phyloP scores from a whole-genome alignment of 1,284 basidiomycete genomes.

The Cryptococcus sp. region DNA sequence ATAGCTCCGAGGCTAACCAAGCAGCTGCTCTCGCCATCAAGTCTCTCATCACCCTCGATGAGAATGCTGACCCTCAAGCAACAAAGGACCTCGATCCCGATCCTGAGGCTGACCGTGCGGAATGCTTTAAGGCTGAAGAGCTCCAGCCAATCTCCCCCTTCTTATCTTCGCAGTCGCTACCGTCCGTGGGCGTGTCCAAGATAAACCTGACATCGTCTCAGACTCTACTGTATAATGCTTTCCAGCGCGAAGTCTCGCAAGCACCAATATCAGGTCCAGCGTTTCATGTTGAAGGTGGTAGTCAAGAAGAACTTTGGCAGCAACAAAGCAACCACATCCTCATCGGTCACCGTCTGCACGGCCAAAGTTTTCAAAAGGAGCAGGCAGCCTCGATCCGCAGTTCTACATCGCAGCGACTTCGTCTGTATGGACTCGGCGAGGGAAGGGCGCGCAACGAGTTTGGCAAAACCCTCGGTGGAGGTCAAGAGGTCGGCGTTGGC shows the following conservation, averaged over 20 bases:
- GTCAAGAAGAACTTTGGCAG: background rate
- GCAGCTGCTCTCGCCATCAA: conserved; percentile 7
- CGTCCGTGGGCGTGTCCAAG: background rate
- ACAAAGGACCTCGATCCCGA: background rate
- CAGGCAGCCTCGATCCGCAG: background rate
- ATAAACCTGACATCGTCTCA: conserved; percentile 1
- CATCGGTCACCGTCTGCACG: background rate
- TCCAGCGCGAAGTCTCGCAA: conserved; percentile 8
- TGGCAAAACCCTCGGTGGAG: conserved; percentile 15
- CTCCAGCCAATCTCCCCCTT: background rate
- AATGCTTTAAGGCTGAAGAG: background rate
- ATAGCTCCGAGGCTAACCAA: conserved; percentile 5
- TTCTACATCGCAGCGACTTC: conserved; percentile 1
- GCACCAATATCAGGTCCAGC: conserved; percentile 2
- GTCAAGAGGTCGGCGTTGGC: conserved; percentile 24
- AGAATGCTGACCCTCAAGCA: background rate
- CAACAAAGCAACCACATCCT: conserved; percentile 6
- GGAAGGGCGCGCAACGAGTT: conserved; percentile 17
- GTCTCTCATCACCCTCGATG: background rate
- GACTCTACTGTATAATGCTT: background rate
- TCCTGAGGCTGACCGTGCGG: background rate
- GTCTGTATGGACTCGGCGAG: conserved; percentile 20
- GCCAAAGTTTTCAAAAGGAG: background rate
- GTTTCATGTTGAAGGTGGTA: background rate
- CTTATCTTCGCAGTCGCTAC: background rate